A percentile compares a stretch with the other conserved stretches of the same genome.
Conservation (phyloP, 139 green algal species). For the Picochlorum sp. region DNA sequence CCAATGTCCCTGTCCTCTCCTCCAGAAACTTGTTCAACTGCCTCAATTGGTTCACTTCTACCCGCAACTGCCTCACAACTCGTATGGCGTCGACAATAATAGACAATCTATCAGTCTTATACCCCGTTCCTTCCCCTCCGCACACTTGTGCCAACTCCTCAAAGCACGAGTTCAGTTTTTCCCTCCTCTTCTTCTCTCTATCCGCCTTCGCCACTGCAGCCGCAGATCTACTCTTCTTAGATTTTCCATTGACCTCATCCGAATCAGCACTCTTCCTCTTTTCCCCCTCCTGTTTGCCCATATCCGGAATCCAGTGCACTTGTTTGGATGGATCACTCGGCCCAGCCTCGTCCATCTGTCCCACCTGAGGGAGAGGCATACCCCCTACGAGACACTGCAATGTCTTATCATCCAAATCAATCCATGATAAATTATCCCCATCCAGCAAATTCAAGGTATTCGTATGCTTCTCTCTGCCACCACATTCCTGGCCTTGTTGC, state of each 20-base stretch:
- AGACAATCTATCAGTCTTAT: conserved; percentile 37
- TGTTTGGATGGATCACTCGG: neutral
- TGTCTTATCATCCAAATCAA: conserved; percentile 33
- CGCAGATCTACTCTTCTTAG: conserved; percentile 11
- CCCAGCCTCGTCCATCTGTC: neutral
- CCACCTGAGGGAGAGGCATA: neutral
- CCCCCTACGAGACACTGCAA: conserved; percentile 28
- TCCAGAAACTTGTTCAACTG: conserved; percentile 59
- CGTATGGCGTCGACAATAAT: conserved; percentile 48
- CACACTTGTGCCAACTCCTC: conserved; percentile 41
- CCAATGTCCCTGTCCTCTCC: conserved; percentile 13
- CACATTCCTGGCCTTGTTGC: neutral
- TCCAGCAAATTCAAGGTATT: conserved; percentile 11
- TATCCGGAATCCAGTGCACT: neutral
- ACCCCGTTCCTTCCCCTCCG: conserved; percentile 30
- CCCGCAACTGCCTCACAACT: conserved; percentile 35
- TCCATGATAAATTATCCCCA: conserved; percentile 13
- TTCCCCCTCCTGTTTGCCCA: neutral
- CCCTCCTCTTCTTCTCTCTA: conserved; percentile 34
- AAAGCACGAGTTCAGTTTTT: conserved; percentile 47
- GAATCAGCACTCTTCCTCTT: neutral
- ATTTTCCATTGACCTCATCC: neutral
- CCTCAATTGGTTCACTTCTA: conserved; percentile 48
- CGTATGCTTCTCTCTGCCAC: neutral
- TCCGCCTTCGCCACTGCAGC: conserved; percentile 31